These are phyloP conservation scores for Peronospora destructor DNA, from an alignment of 352 stramenopile species.

Conservation along the genomic window DNA sequence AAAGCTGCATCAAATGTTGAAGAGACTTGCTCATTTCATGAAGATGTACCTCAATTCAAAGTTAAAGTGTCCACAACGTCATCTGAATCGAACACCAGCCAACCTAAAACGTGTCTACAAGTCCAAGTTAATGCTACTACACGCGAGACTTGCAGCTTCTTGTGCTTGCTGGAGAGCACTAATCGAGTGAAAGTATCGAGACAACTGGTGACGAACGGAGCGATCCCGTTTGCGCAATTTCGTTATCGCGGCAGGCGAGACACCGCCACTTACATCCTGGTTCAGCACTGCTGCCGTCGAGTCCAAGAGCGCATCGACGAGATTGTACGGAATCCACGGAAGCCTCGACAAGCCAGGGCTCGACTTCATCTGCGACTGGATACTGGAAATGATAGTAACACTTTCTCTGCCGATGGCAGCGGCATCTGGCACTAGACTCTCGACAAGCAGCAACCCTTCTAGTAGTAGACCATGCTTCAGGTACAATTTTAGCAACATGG, in stretches of 20 bases:
- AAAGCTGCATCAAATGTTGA: conserved; percentile 13
- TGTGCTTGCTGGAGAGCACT: conserved; percentile 47
- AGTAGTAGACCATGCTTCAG: conserved; percentile 55
- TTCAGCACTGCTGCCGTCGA: conserved; percentile 34
- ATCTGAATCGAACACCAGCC: conserved; percentile 14
- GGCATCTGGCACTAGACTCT: conserved; percentile 33
- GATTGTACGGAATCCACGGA: conserved; percentile 64
- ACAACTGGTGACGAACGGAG: conserved; percentile 35
- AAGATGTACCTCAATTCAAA: background rate
- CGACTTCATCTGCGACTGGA: conserved; percentile 31
- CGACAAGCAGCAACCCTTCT: conserved; percentile 54
- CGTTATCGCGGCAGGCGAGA: conserved; percentile 16
- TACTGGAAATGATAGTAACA: conserved; percentile 13
- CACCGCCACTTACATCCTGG: conserved; percentile 7
- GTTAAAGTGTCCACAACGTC: conserved; percentile 1
- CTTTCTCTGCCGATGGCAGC: conserved; percentile 4
- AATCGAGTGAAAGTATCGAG: conserved; percentile 48
- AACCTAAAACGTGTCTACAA: conserved; percentile 12
- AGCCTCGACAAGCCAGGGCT: conserved; percentile 20
- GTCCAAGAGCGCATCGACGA: conserved; percentile 58
- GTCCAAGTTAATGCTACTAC: conserved; percentile 19
- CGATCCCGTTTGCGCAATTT: conserved; percentile 28
- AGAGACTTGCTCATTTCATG: conserved; percentile 21
- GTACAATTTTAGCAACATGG: conserved; percentile 50
- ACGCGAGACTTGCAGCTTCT: conserved; percentile 38